Base-by-base conservation (phyloP, 2,329 filamentous ascomycete species). In the Xylariaceae sp. region DNA sequence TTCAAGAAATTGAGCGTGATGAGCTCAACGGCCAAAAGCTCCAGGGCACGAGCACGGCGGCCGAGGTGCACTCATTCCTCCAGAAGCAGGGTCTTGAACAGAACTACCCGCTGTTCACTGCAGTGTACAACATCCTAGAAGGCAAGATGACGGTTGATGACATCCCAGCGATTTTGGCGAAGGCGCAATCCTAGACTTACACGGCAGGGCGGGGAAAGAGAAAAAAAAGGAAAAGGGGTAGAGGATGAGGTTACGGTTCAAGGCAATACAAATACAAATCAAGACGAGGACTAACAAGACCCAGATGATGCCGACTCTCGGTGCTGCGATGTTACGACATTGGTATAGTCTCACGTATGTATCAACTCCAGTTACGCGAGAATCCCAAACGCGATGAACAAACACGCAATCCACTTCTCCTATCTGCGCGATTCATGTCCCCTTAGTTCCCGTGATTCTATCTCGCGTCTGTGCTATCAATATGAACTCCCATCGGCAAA, bases 11-110 rank as follows among this genome's bases (percentile, higher is more conserved):
- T 49, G 94, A 99, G 80, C 82, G 84, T 71, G 83, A 86, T 60
- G 92, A 97, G 73, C 82, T 99, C 63, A 97, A 99, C 72, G 94
- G 94, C 11, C 94, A 99, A 80, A 96, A 95, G 79, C 80, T 99
- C n/a, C 94, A 99, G 78, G 94, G 94, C 44, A 97, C 92, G 0
- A 88, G 88, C 67, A 99, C 94, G 2, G 92, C 94, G 7, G 84
- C 87, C 64, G 94, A 99, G 74, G 92, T 99, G 48, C 90, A 96
- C 77, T 86, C 82, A 53, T 97, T 97, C 75, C 76, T 99, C 70
- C 90, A 88, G 78, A 84, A 85, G 53, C 82, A 89, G 65, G 89
- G 88, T 0, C 77, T 88, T 65, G 92, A 95, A 76, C 79, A 84
- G 37, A 88, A 96, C 55, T 99, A 96, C 73, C 94, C 94, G 17